phyloP scores from a whole-genome alignment of 2,329 filamentous ascomycete genomes.

The Aspergillus brasiliensis region DNA sequence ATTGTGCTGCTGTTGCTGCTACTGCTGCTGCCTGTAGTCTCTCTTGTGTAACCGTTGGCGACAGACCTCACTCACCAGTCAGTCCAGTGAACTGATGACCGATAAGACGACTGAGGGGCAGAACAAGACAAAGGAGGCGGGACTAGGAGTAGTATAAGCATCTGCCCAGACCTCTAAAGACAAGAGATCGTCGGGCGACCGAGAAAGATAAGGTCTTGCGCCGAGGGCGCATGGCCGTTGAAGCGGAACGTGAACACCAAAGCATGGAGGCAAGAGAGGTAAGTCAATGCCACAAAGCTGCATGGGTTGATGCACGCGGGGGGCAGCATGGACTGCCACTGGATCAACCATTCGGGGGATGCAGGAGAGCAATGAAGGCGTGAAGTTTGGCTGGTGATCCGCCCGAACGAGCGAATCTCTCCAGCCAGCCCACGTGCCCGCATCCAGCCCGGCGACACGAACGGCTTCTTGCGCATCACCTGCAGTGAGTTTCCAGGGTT shows the following conservation, averaged over 20 bases:
- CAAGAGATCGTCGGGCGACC: background rate
- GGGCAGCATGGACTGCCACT: slow-evolving; percentile 8
- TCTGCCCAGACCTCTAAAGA: background rate
- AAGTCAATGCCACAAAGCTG: slow-evolving; percentile 7
- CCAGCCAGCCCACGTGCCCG: slow-evolving; percentile 12
- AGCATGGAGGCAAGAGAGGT: background rate
- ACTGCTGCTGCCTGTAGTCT: too few relatives aligned
- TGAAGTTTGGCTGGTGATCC: background rate
- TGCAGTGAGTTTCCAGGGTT: too few relatives aligned
- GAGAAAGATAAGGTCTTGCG: background rate
- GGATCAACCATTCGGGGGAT: background rate
- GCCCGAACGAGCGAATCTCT: background rate
- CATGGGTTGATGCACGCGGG: slow-evolving; percentile 15
- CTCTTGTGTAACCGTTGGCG: background rate
- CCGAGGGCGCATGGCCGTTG: background rate
- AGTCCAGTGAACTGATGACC: background rate
- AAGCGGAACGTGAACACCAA: background rate
- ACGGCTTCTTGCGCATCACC: background rate
- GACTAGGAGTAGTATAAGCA: background rate
- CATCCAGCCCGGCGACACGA: slow-evolving; percentile 4
- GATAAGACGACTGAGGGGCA: background rate
- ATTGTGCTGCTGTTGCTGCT: slow-evolving; percentile 10
- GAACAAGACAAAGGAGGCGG: background rate
- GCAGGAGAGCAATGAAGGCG: background rate
- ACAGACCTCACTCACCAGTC: background rate